A percentile compares a stretch with the other conserved stretches of the same genome.
These are phyloP conservation scores for Raddia distichophylla DNA, from an alignment of 176 grass and related monocot species.

Conservation along the genomic window DNA sequence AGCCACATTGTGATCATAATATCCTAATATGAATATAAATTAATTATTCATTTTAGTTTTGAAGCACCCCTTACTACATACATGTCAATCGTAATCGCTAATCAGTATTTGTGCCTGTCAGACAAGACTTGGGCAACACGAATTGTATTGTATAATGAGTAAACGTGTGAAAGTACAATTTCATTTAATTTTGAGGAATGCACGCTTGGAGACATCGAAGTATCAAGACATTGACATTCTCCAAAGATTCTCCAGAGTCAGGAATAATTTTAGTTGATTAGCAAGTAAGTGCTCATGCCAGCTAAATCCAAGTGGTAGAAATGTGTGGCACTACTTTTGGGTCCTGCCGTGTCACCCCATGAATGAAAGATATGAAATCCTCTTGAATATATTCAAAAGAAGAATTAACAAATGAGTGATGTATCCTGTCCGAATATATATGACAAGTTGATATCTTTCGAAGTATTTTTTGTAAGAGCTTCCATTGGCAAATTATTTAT, in stretches of 20 bases:
- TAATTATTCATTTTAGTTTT: not conserved
- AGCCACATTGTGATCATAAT: not conserved
- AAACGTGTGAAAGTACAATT: constrained; percentile 24
- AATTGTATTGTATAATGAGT: not conserved
- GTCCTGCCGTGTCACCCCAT: not conserved
- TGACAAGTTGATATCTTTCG: not conserved
- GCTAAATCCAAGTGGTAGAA: constrained; percentile 23
- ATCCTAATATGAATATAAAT: not conserved
- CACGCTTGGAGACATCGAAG: not conserved
- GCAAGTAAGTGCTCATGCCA: constrained; percentile 25
- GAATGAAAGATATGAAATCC: constrained; percentile 26
- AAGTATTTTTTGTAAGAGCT: constrained; percentile 8
- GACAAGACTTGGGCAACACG: constrained; percentile 27
- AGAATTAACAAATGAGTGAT: not conserved
- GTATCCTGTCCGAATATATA: constrained; percentile 11
- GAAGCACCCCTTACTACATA: constrained; percentile 2
- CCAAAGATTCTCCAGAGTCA: constrained; percentile 23
- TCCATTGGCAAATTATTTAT: not conserved
- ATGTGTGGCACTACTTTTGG: not conserved
- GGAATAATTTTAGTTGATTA: constrained; percentile 8
- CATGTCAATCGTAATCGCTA: not conserved
- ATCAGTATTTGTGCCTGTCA: not conserved
- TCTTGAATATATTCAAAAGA: constrained; percentile 28
- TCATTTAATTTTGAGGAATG: constrained; percentile 26
- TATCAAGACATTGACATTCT: constrained; percentile 22